Evolutionary conservation across 805 yeast genomes (phyloP).

Genomic region (Trichomonascus vanleenenianus): DNA sequence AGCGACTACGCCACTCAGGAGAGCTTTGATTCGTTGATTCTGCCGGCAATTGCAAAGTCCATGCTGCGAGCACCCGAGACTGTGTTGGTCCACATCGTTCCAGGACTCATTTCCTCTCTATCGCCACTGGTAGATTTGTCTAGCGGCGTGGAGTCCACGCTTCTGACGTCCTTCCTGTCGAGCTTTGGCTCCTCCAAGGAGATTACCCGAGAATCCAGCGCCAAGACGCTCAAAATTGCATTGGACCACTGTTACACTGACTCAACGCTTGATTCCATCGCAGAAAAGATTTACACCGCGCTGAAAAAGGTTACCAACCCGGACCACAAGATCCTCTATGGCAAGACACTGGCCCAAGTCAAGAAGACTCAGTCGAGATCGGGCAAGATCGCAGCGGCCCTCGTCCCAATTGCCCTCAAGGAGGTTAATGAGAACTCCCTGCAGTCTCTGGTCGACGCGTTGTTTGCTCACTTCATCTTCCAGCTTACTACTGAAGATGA

Average conservation of each 20-base stretch:
- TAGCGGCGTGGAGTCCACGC: conserved; percentile 35
- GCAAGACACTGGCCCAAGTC: conserved; percentile 35
- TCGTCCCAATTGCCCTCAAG: conserved; percentile 51
- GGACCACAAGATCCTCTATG: conserved; percentile 56
- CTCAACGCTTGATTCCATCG: conserved; percentile 29
- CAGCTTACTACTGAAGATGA: conserved; percentile 20
- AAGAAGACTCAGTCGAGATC: conserved; percentile 29
- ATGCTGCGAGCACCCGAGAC: conserved; percentile 71
- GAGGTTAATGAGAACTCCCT: conserved; percentile 72
- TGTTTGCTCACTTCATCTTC: conserved; percentile 38
- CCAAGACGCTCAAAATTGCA: conserved; percentile 28
- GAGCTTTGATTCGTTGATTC: conserved; percentile 33
- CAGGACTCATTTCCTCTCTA: conserved; percentile 37
- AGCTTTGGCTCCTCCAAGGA: conserved; percentile 67
- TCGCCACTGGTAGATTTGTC: conserved; percentile 36
- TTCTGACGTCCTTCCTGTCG: conserved; percentile 44
- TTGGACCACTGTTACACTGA: conserved; percentile 25
- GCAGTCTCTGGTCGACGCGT: conserved; percentile 39
- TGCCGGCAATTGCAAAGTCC: conserved; percentile 66
- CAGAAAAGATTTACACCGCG: conserved; percentile 48
- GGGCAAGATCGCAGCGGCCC: conserved; percentile 33
- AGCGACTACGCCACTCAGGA: conserved; percentile 35
- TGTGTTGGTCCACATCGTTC: conserved; percentile 49
- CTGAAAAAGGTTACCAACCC: conserved; percentile 53
- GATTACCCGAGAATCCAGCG: conserved; percentile 45